These are phyloP conservation scores for Vigna unguiculata DNA, from an alignment of 306 rosid genomes.

Conservation along the genomic window DNA sequence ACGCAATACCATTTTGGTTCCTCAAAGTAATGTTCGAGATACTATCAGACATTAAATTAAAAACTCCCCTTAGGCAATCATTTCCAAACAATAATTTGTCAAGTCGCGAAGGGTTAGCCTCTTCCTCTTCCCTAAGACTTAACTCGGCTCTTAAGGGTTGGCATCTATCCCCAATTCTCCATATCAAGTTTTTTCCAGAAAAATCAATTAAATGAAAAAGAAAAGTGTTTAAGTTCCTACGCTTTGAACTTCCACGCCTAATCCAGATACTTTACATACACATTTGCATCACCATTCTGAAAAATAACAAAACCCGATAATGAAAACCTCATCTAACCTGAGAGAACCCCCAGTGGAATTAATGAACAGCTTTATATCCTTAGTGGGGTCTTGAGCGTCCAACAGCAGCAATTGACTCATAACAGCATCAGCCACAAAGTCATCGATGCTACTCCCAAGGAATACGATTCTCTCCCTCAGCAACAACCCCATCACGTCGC, in stretches of 20 bases:
- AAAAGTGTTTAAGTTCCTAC: neutral
- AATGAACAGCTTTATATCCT: conserved; percentile 86
- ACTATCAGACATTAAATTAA: neutral
- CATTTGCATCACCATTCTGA: neutral
- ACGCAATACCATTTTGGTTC: neutral
- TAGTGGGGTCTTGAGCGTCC: conserved; percentile 85
- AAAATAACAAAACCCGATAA: neutral
- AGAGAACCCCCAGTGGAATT: conserved; percentile 93
- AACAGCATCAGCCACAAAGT: conserved; percentile 89
- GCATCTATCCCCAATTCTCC: conserved; percentile 6
- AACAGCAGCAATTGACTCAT: conserved; percentile 82
- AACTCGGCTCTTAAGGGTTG: neutral
- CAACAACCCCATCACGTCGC: conserved; percentile 85
- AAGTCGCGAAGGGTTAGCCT: neutral
- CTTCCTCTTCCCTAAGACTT: neutral
- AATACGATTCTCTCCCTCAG: conserved; percentile 93
- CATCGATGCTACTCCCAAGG: conserved; percentile 81
- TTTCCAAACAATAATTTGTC: neutral
- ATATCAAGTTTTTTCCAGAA: neutral
- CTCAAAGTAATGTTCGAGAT: neutral
- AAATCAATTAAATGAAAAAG: neutral
- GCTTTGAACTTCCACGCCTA: neutral
- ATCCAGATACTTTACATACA: neutral
- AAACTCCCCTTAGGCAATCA: neutral
- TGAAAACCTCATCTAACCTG: conserved; percentile 55